Evolutionary conservation across 495 filamentous ascomycete species (phyloP).

Genomic region (Oleoguttula mirabilis): DNA sequence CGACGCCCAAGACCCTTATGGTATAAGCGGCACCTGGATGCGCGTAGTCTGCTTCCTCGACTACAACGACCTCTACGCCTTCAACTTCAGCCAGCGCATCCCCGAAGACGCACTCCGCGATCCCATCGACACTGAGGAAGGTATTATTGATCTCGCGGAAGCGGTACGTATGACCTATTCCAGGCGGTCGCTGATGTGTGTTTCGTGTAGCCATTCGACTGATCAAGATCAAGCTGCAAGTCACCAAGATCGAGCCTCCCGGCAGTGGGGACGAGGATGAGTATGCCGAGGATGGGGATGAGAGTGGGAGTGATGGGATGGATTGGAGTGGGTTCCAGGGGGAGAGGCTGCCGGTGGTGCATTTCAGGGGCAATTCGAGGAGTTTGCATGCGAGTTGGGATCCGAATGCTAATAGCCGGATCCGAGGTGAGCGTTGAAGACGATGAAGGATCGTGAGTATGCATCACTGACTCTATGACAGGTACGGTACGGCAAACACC

Average conservation of each 20-base stretch:
- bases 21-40: conserved; percentile 47
- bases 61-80: conserved; percentile 47
- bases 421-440: conserved; percentile 35
- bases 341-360: conserved; percentile 39
- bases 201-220: conserved; percentile 44
- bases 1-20: conserved; percentile 46
- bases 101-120: conserved; percentile 33
- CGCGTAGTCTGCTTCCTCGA: conserved; percentile 43
- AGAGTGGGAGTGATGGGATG: conserved; percentile 8
- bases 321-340: conserved; percentile 17
- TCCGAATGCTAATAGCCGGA: conserved; percentile 46
- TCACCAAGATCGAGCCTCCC: conserved; percentile 40
- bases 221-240: conserved; percentile 49
- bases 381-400: conserved; percentile 45
- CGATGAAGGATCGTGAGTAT: too few relatives aligned
- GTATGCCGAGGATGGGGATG: conserved; percentile 8
- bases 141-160: conserved; percentile 19
- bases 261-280: conserved; percentile 37
- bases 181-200: conserved; percentile 2
- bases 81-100: conserved; percentile 38
- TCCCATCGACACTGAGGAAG: conserved; percentile 36
- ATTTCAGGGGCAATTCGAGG: conserved; percentile 45
- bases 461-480: too few relatives aligned
- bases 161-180: conserved; percentile 11
- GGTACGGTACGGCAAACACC: conserved; percentile 45